Conservation (phyloP, 2,329 filamentous ascomycete genomes). For the Rutstroemia sp. region DNA sequence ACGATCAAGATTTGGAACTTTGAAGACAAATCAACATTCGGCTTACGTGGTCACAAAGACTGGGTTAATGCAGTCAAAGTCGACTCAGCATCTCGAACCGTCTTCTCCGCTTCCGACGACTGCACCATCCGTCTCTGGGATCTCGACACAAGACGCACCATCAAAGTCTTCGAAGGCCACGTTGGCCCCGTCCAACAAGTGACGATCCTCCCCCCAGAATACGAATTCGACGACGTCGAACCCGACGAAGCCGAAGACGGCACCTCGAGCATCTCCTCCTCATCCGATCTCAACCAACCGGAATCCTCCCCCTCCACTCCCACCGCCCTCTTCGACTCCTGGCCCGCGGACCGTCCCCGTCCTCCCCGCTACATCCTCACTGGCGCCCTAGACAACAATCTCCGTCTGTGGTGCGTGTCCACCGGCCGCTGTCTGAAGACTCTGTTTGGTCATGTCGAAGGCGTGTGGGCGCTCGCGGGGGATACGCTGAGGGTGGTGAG, state of each 20-base stretch:
- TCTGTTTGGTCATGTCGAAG: conserved; percentile 95
- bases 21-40: conserved; percentile 70
- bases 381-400: conserved; percentile 82
- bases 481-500: conserved; percentile 84
- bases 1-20: conserved; percentile 93
- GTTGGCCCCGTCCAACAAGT: conserved; percentile 95
- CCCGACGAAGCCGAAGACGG: conserved; percentile 48
- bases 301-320: conserved; percentile 12
- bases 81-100: conserved; percentile 71
- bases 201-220: conserved; percentile 74
- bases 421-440: conserved; percentile 79
- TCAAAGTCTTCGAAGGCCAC: conserved; percentile 76
- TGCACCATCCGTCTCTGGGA: conserved; percentile 90
- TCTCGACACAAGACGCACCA: conserved; percentile 72
- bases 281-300: neutral
- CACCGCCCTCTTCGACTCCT: conserved; percentile 35
- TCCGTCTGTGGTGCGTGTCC: conserved; percentile 84
- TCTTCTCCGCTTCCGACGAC: conserved; percentile 92
- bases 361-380: conserved; percentile 91
- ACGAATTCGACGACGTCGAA: conserved; percentile 73
- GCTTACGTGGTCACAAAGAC: conserved; percentile 76
- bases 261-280: conserved; percentile 27
- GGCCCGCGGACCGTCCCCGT: conserved; percentile 58
- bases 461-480: conserved; percentile 86
- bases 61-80: conserved; percentile 97